These are phyloP conservation scores for Mallotus nudiflorus DNA, from an alignment of 345 rosid genomes.

Conservation along the genomic window DNA sequence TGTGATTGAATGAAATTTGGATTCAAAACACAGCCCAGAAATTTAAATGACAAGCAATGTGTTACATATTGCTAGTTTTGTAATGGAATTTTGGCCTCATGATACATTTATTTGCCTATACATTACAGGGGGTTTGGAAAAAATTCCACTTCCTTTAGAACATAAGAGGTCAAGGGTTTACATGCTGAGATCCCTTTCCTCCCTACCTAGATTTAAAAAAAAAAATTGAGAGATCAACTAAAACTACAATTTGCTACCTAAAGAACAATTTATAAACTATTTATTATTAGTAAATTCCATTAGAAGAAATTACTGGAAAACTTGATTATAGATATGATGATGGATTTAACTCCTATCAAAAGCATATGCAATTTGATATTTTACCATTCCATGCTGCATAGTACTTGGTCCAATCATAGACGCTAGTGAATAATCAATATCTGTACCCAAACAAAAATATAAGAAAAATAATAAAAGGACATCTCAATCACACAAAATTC, in stretches of 20 bases:
- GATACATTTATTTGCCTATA: no score
- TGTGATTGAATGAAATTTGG: neutral
- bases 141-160: no score
- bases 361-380: conserved; percentile 13
- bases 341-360: neutral
- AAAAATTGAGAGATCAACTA: neutral
- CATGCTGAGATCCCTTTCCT: neutral
- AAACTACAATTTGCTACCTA: neutral
- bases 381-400: conserved; percentile 40
- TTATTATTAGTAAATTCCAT: neutral
- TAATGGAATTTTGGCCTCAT: no score
- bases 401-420: conserved; percentile 28
- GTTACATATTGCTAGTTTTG: no score
- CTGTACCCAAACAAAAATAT: conserved; percentile 26
- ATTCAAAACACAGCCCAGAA: neutral
- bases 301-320: neutral
- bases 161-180: neutral
- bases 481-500: neutral
- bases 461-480: no score
- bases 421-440: conserved; percentile 34
- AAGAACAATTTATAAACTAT: neutral
- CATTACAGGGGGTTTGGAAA: no score
- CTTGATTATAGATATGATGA: neutral
- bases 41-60: no score
- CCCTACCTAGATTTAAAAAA: neutral